Evolutionary conservation across 495 filamentous ascomycete genomes (phyloP), one percentile per base, ranked within the genome.

Genomic region (Endocarpon pusillum): DNA sequence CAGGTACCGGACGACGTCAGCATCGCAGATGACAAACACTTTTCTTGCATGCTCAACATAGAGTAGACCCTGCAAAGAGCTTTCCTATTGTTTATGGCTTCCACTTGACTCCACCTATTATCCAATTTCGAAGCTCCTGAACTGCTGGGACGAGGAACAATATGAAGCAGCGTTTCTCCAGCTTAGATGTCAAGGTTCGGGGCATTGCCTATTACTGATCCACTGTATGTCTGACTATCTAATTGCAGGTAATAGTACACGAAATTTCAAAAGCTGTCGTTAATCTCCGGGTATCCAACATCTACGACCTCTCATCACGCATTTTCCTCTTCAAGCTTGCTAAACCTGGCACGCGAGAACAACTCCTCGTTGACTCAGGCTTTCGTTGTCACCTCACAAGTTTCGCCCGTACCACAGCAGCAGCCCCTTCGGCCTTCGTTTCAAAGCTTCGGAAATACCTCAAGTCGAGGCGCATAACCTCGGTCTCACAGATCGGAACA

Each of bases 101-200:
- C n/a, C n/a, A n/a, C n/a, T n/a, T n/a, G n/a, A n/a, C n/a, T n/a
- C n/a, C n/a, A n/a, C n/a, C n/a, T n/a, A n/a, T n/a, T n/a, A n/a
- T n/a, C n/a, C n/a, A n/a, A n/a, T n/a, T n/a, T n/a, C n/a, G n/a
- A n/a, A n/a, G n/a, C n/a, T n/a, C n/a, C n/a, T n/a, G n/a, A n/a
- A n/a, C n/a, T n/a, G n/a, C n/a, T n/a, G n/a, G n/a, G n/a, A n/a
- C n/a, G n/a, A n/a, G n/a, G n/a, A n/a, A n/a, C n/a, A n/a, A n/a
- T 22, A 97, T 97, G 89, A 97, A 97, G 67, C 89, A 94, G 51
- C 69, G 89, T 55, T 94, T 93, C 61, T 94, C 87, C 10, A 93
- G 85, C 2, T 58, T 93, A 32, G 86, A 93, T 52, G 81, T 93
- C 41, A 78, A 81, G 66, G 81, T 81, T 62, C 12, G 35, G n/a